These are phyloP conservation scores for Saturnispora silvae DNA, from an alignment of 805 yeast genomes.

Conservation along the genomic window DNA sequence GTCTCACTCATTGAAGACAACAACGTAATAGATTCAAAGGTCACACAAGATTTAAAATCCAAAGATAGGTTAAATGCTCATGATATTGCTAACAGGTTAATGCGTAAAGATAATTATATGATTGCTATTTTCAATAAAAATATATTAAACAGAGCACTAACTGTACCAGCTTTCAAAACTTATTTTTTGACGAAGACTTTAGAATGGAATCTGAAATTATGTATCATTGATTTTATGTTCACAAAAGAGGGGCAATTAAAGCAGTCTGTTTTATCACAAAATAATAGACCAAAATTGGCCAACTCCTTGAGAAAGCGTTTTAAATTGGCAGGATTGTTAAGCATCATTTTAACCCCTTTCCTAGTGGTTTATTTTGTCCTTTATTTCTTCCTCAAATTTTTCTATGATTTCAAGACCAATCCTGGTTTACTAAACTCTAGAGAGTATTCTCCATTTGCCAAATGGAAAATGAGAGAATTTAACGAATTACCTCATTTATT, in stretches of 20 bases:
- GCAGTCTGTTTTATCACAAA: slow-evolving; percentile 56
- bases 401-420: slow-evolving; percentile 82
- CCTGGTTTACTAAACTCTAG: slow-evolving; percentile 77
- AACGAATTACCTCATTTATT: slow-evolving; percentile 89
- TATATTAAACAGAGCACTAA: slow-evolving; percentile 55
- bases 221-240: slow-evolving; percentile 79
- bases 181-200: slow-evolving; percentile 66
- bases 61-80: slow-evolving; percentile 80
- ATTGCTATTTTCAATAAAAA: slow-evolving; percentile 81
- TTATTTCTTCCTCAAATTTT: slow-evolving; percentile 79
- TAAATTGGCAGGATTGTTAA: slow-evolving; percentile 77
- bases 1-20: slow-evolving; percentile 31
- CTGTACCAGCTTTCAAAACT: slow-evolving; percentile 24
- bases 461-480: slow-evolving; percentile 90
- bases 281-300: slow-evolving; percentile 54
- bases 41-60: slow-evolving; percentile 48
- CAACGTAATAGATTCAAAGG: not conserved
- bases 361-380: slow-evolving; percentile 73
- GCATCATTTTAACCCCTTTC: slow-evolving; percentile 75
- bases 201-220: slow-evolving; percentile 89
- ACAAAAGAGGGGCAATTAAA: slow-evolving; percentile 76
- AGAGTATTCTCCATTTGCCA: slow-evolving; percentile 88
- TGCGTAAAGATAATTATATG: slow-evolving; percentile 91
- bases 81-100: slow-evolving; percentile 87
- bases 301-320: slow-evolving; percentile 70